Percentiles rank a stretch among this genome's conserved stretches.
Conservation (phyloP, 2,329 filamentous ascomycete species). For the Ceratocystis eucalypticola region DNA sequence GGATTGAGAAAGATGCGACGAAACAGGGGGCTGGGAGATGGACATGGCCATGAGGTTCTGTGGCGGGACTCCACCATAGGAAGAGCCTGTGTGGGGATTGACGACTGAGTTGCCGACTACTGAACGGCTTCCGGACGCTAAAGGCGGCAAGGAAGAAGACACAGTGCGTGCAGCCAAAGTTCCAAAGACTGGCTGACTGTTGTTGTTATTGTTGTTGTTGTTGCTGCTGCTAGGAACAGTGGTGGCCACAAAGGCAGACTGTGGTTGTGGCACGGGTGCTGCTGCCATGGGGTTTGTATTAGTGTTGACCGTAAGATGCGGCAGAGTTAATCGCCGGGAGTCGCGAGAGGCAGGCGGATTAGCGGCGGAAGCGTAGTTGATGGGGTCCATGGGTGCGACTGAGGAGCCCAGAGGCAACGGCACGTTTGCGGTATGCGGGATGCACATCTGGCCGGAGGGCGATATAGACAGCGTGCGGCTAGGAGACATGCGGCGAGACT, state of each 20-base stretch:
- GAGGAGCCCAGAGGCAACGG: neutral
- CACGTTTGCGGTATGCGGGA: neutral
- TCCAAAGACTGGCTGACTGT: neutral
- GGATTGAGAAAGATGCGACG: constrained; percentile 4
- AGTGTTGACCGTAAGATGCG: constrained; percentile 15
- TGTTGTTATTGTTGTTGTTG: neutral
- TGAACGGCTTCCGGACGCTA: neutral
- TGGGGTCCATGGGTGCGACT: neutral
- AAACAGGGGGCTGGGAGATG: neutral
- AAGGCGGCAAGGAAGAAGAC: neutral
- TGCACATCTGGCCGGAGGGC: neutral
- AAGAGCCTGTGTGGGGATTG: neutral
- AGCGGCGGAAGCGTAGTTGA: neutral
- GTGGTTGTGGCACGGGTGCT: neutral
- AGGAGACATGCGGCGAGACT: constrained; percentile 7
- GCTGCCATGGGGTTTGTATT: neutral
- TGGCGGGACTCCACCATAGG: neutral
- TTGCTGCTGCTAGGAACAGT: neutral
- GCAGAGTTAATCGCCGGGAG: constrained; percentile 9
- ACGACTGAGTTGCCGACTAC: too few relatives aligned
- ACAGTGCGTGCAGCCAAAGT: neutral
- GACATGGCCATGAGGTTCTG: constrained; percentile 3
- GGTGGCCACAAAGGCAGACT: neutral
- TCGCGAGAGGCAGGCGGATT: neutral
- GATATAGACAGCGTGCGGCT: neutral